Evolutionary conservation across 441 rosid species (phyloP), one percentile per base, ranked within the genome.

Genomic region (California macrophylla): DNA sequence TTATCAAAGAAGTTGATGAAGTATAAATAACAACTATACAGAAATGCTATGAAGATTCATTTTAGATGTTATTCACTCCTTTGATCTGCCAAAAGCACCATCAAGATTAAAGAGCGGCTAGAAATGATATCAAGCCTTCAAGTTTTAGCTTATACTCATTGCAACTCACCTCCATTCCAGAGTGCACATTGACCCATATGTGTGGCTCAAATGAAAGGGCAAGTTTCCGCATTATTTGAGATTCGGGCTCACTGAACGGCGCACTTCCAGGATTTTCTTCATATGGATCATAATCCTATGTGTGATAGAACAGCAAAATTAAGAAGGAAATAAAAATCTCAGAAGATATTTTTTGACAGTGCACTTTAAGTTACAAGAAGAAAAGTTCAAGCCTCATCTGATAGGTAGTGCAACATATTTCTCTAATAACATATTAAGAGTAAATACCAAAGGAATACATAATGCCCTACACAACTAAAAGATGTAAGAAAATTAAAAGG

Each of bases 231-330:
- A 94, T 87, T 67, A 87, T 86, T 77, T 94, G 99, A 73, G 90
- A 71, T 82, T 94, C 99, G 65, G 99, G 98, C 78, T 94, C 99
- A 70, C 98, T 92, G 72, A 94, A 92, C 60, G 98, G 87, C 82
- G 81, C 89, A 74, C 81, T 82, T 71, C 99, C 99, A 68, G 99
- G 99, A 83, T 94, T 89, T 84, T 94, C 99, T 88, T 94, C 99
- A 75, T 85, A 85, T 65, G 99, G 99, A 81, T 94, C 94, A 80
- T 89, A 94, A 74, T 94, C 99, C 98, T 95, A 71, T 36, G 76
- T 75, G 66, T 29, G 58, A 23, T 63, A 32, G 47, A 69, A 66
- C 23, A 18, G 72, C 7, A 74, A 67, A 68, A 52, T 12, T 75
- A 67, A 77, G 71, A 45, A 66, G 72, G 64, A 38, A 66, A 52